Evolutionary conservation across 148 eudicot species (phyloP).

Genomic region (Euryodendron excelsum): DNA sequence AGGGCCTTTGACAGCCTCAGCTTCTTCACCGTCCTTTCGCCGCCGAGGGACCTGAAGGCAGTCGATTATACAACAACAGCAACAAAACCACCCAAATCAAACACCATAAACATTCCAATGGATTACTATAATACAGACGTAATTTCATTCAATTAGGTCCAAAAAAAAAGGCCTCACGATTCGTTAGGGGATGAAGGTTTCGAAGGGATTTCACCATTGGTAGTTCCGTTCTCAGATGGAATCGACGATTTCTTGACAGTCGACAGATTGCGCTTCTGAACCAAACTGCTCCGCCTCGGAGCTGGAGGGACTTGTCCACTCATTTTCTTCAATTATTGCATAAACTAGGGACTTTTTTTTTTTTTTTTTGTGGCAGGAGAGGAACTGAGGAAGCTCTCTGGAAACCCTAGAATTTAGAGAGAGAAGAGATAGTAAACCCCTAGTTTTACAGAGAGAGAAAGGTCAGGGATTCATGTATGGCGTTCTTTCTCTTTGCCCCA

Average conservation of each 20-base stretch:
- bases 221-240: slow-evolving; percentile 54
- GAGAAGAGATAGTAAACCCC: neutral
- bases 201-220: slow-evolving; percentile 24
- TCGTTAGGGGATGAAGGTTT: slow-evolving; percentile 58
- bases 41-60: slow-evolving; percentile 41
- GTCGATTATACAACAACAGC: neutral
- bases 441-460: slow-evolving; percentile 1
- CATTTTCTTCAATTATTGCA: slow-evolving; percentile 30
- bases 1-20: slow-evolving; percentile 86
- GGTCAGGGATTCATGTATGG: slow-evolving; percentile 14
- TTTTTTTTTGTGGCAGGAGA: neutral
- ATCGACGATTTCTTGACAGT: slow-evolving; percentile 31
- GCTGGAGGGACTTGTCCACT: slow-evolving; percentile 52
- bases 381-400: neutral
- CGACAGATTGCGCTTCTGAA: slow-evolving; percentile 41
- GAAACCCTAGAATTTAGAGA: slow-evolving; percentile 1
- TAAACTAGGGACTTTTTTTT: neutral
- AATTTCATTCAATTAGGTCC: neutral
- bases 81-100: neutral
- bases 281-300: slow-evolving; percentile 48
- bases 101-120: neutral
- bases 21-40: slow-evolving; percentile 98
- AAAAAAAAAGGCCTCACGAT: slow-evolving; percentile 36
- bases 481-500: neutral
- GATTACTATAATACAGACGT: neutral